Conservation (phyloP, 2,329 filamentous ascomycete genomes). For the Fusarium heterosporum region DNA sequence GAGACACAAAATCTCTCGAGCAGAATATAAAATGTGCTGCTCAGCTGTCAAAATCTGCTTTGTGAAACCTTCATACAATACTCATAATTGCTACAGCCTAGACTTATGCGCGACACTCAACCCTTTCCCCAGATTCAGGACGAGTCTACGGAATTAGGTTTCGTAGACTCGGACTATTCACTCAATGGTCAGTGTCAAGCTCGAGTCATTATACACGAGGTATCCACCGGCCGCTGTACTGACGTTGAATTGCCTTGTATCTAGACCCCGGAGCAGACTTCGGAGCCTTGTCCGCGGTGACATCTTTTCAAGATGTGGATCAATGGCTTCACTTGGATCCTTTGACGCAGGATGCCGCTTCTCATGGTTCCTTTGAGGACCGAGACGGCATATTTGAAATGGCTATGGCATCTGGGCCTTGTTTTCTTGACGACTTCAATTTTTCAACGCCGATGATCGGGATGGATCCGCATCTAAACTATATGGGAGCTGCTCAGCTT, state of each 20-base stretch:
- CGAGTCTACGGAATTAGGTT: constrained; percentile 30
- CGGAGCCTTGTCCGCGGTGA: constrained; percentile 2
- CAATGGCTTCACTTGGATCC: constrained; percentile 1
- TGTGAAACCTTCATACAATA: not conserved
- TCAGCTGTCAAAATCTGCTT: not conserved
- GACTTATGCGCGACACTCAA: constrained; percentile 26
- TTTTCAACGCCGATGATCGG: not conserved
- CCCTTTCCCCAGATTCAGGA: constrained; percentile 11
- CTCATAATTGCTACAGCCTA: not conserved
- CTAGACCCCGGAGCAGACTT: constrained; percentile 22
- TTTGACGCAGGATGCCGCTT: constrained; percentile 1
- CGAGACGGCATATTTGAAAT: constrained; percentile 2
- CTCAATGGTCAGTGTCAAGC: constrained; percentile 26
- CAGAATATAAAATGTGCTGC: constrained; percentile 22
- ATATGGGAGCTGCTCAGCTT: not conserved
- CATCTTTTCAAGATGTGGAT: constrained; percentile 15
- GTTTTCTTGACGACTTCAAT: not conserved
- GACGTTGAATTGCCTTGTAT: constrained; percentile 13
- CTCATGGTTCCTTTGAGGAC: constrained; percentile 5
- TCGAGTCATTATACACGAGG: constrained; percentile 25
- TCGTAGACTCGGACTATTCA: constrained; percentile 34
- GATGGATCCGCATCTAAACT: constrained; percentile 4
- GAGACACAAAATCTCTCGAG: not conserved
- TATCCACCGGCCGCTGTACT: constrained; percentile 18
- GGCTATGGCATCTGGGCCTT: not conserved